A percentile compares a stretch with the other conserved stretches of the same genome.
Conservation (phyloP, 2,329 filamentous ascomycete species). For the Microdochium trichocladiopsis region DNA sequence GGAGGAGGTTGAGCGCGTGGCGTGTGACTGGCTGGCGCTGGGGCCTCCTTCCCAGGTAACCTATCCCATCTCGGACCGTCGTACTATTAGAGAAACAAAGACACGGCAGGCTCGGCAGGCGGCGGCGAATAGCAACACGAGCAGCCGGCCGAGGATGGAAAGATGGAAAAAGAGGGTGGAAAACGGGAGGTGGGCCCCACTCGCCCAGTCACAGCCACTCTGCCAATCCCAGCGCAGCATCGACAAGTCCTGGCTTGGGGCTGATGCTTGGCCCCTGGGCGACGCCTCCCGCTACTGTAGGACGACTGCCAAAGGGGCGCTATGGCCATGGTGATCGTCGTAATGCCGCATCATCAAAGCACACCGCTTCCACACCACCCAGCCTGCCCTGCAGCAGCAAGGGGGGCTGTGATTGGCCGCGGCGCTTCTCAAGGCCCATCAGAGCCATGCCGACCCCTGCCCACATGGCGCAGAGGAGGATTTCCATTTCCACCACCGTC, state of each 20-base stretch:
- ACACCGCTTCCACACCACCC: not conserved
- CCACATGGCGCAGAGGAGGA: not conserved
- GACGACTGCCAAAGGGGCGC: too few relatives aligned
- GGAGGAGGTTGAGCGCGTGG: too few relatives aligned
- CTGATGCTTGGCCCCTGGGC: not conserved
- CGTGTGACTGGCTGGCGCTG: too few relatives aligned
- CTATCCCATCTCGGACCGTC: too few relatives aligned
- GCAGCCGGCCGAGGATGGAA: not conserved
- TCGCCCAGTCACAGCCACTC: too few relatives aligned
- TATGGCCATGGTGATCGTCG: not conserved
- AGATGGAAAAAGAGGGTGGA: not conserved
- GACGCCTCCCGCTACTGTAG: too few relatives aligned
- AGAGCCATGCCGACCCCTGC: too few relatives aligned
- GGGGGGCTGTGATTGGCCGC: not conserved
- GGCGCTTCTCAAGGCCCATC: too few relatives aligned
- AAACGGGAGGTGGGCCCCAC: not conserved
- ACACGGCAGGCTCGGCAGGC: not conserved
- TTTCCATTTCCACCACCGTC: not conserved
- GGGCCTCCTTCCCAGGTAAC: too few relatives aligned
- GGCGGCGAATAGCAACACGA: not conserved
- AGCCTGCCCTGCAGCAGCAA: not conserved
- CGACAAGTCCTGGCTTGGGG: not conserved
- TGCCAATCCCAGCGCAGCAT: not conserved
- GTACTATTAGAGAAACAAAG: not conserved
- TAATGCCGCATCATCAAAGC: slow-evolving; percentile 1